Evolutionary conservation across 768 basidiomycete genomes (phyloP).

Genomic region (Boletellus ananas): DNA sequence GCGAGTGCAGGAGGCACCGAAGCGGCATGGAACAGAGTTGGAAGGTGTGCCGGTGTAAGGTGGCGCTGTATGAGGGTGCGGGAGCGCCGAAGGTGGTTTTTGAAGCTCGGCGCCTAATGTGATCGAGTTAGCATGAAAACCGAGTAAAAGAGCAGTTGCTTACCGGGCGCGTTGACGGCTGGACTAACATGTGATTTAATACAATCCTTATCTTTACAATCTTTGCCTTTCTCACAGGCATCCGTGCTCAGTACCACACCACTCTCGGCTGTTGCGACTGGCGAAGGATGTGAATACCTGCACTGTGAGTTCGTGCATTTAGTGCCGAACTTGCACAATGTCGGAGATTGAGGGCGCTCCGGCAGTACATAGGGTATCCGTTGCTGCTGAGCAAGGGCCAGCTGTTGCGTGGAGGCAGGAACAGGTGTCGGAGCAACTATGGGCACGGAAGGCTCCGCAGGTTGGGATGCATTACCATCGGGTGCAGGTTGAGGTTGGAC

Average conservation of each 20-base stretch:
- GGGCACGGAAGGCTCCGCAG: constrained; percentile 10
- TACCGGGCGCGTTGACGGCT: constrained; percentile 67
- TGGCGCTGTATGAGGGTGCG: constrained; percentile 28
- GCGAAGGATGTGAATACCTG: constrained; percentile 91
- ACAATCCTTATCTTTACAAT: constrained; percentile 93
- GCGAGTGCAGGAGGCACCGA: constrained; percentile 67
- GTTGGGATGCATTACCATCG: constrained; percentile 13
- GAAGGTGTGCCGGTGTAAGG: constrained; percentile 27
- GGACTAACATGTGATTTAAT: constrained; percentile 89
- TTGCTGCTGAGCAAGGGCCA: constrained; percentile 18
- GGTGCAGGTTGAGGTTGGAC: constrained; percentile 14
- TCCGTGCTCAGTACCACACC: constrained; percentile 95
- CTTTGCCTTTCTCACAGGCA: constrained; percentile 81
- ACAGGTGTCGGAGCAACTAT: constrained; percentile 25
- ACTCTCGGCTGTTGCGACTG: constrained; percentile 93
- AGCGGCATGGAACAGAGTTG: constrained; percentile 53
- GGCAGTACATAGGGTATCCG: constrained; percentile 55
- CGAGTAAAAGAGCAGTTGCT: background rate
- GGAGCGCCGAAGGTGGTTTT: constrained; percentile 38
- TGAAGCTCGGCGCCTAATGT: constrained; percentile 27
- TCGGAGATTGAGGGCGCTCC: constrained; percentile 82
- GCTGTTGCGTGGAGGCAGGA: constrained; percentile 22
- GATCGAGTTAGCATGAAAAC: constrained; percentile 12
- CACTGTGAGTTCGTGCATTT: constrained; percentile 92
- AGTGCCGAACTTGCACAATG: constrained; percentile 88